These are phyloP conservation scores for Mallotus japonicus DNA, from an alignment of 441 rosid species.

Conservation along the genomic window DNA sequence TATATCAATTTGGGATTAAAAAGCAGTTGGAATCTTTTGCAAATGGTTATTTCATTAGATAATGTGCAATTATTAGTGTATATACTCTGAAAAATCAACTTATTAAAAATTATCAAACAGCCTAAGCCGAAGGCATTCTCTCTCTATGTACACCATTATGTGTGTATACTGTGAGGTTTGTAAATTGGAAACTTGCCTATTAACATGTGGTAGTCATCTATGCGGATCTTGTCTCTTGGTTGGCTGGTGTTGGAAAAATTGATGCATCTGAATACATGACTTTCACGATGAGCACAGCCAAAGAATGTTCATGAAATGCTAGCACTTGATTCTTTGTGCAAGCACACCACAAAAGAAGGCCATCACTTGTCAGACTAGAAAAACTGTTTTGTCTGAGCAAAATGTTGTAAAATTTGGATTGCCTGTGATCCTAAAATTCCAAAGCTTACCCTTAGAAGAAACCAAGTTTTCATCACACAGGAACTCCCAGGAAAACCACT, in stretches of 20 bases:
- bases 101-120: background rate
- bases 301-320: background rate
- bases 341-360: conserved; percentile 11
- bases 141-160: conserved; percentile 2
- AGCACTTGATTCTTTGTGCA: background rate
- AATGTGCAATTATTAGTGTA: background rate
- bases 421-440: conserved; percentile 52
- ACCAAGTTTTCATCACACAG: conserved; percentile 48
- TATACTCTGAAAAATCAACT: background rate
- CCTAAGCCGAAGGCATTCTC: background rate
- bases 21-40: background rate
- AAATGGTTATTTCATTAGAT: background rate
- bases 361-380: conserved; percentile 16
- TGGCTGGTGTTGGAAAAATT: background rate
- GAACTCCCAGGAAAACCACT: conserved; percentile 55
- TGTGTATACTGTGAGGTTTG: background rate
- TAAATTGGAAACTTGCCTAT: background rate
- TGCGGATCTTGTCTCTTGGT: conserved; percentile 8
- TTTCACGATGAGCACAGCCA: background rate
- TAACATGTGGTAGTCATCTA: background rate
- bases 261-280: background rate
- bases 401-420: conserved; percentile 54
- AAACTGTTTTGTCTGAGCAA: conserved; percentile 44
- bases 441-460: conserved; percentile 46
- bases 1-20: background rate